Percentiles rank a stretch among this genome's conserved stretches.
Conservation (phyloP, 2,329 filamentous ascomycete species). For the Alternaria arbusti region DNA sequence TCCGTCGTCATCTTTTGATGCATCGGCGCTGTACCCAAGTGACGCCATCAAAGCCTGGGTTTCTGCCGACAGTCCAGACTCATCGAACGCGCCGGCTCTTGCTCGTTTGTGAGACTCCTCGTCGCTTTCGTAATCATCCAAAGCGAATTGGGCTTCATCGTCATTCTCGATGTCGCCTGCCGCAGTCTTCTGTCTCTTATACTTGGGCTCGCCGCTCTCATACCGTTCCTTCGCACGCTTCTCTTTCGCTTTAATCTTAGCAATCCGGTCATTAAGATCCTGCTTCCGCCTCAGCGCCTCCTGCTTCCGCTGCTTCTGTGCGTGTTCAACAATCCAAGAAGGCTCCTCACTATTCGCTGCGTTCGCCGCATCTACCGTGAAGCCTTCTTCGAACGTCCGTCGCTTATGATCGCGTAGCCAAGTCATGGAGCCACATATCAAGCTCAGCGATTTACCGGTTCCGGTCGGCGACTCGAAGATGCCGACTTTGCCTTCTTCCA, state of each 20-base stretch:
- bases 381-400: conserved; percentile 60
- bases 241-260: conserved; percentile 65
- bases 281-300: conserved; percentile 71
- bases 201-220: conserved; percentile 54
- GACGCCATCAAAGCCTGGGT: conserved; percentile 76
- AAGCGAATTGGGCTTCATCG: conserved; percentile 72
- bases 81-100: conserved; percentile 31
- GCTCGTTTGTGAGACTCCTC: conserved; percentile 49
- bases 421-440: conserved; percentile 87
- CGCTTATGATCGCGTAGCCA: conserved; percentile 88
- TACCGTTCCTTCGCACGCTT: conserved; percentile 64
- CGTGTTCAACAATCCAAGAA: conserved; percentile 82
- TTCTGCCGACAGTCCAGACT: conserved; percentile 70
- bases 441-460: conserved; percentile 87
- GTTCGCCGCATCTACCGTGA: conserved; percentile 55
- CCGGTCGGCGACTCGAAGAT: conserved; percentile 95
- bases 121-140: conserved; percentile 77
- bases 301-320: conserved; percentile 70
- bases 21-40: conserved; percentile 45
- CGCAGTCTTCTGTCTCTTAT: conserved; percentile 51
- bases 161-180: conserved; percentile 14
- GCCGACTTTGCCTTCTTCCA: conserved; percentile 80
- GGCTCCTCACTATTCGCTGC: conserved; percentile 71
- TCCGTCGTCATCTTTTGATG: conserved; percentile 53
- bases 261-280: conserved; percentile 75